Percentiles rank a stretch among this genome's conserved stretches.
phyloP scores from a whole-genome alignment of 179 eudicot genomes.

The Beta corolliflora region DNA sequence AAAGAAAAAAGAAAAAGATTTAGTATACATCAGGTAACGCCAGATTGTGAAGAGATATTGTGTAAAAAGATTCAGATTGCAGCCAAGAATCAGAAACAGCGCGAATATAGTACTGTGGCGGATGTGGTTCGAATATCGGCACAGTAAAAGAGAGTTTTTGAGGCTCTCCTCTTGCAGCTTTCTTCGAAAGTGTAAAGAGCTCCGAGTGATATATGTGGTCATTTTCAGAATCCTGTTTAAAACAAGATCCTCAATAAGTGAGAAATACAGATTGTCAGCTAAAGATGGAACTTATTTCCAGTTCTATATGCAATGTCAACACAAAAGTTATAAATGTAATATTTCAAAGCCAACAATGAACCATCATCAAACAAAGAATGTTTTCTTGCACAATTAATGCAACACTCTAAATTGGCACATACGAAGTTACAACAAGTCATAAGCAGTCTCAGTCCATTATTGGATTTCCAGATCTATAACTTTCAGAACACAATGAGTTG shows the following conservation, averaged over 20 bases:
- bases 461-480: neutral
- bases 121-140: constrained; percentile 99
- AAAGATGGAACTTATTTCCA: neutral
- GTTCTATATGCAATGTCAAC: neutral
- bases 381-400: neutral
- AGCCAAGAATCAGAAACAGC: constrained; percentile 99
- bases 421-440: neutral
- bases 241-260: constrained; percentile 4
- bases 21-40: constrained; percentile 86
- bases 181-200: constrained; percentile 83
- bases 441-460: neutral
- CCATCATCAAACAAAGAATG: neutral
- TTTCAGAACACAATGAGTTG: neutral
- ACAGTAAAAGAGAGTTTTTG: constrained; percentile 93
- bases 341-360: neutral
- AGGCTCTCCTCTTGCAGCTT: constrained; percentile 81
- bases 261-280: constrained; percentile 12
- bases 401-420: neutral
- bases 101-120: constrained; percentile 91
- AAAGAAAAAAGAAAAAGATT: neutral
- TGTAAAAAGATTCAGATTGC: constrained; percentile 87
- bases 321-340: neutral
- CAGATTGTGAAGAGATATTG: constrained; percentile 86
- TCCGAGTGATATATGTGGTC: constrained; percentile 98
- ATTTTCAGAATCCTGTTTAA: constrained; percentile 85